Evolutionary conservation across 176 grass and related monocot species (phyloP).

Genomic region (Otatea glauca): DNA sequence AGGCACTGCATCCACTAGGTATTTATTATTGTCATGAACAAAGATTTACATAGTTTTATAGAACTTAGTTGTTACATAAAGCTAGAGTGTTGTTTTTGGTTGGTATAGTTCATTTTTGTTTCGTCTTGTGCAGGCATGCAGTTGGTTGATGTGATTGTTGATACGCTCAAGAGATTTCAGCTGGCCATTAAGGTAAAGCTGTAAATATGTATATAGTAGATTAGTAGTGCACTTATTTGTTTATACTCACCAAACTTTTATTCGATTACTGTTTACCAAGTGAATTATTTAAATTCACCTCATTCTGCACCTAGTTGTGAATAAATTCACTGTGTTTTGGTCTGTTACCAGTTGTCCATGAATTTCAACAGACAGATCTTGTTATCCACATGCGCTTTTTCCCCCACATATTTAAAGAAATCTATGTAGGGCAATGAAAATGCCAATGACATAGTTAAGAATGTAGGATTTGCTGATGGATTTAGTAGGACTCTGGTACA

Average conservation of each 20-base stretch:
- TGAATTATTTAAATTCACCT: not conserved
- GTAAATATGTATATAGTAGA: slow-evolving; percentile 15
- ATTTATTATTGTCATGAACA: slow-evolving; percentile 39
- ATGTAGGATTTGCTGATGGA: not conserved
- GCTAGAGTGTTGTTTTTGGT: not conserved
- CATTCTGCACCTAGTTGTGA: slow-evolving; percentile 14
- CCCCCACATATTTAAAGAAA: slow-evolving; percentile 10
- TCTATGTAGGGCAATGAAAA: not conserved
- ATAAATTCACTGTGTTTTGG: not conserved
- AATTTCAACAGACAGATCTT: slow-evolving; percentile 2
- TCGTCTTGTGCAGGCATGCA: slow-evolving; percentile 31
- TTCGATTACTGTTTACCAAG: not conserved
- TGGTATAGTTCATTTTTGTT: slow-evolving; percentile 18
- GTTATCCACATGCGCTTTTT: slow-evolving; percentile 3
- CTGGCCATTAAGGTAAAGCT: slow-evolving; percentile 71
- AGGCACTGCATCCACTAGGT: slow-evolving; percentile 61
- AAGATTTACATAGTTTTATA: slow-evolving; percentile 33
- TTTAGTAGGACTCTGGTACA: slow-evolving; percentile 5
- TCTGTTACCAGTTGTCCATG: not conserved
- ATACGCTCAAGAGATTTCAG: slow-evolving; percentile 64
- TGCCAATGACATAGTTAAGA: not conserved
- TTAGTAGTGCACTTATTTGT: slow-evolving; percentile 21
- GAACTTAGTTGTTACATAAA: slow-evolving; percentile 8
- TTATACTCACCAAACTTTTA: not conserved
- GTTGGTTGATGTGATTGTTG: slow-evolving; percentile 55